A percentile compares a stretch with the other conserved stretches of the same genome.
These are phyloP conservation scores for Macrocystidia cucumis DNA, from an alignment of 1,284 basidiomycete genomes.

Conservation along the genomic window DNA sequence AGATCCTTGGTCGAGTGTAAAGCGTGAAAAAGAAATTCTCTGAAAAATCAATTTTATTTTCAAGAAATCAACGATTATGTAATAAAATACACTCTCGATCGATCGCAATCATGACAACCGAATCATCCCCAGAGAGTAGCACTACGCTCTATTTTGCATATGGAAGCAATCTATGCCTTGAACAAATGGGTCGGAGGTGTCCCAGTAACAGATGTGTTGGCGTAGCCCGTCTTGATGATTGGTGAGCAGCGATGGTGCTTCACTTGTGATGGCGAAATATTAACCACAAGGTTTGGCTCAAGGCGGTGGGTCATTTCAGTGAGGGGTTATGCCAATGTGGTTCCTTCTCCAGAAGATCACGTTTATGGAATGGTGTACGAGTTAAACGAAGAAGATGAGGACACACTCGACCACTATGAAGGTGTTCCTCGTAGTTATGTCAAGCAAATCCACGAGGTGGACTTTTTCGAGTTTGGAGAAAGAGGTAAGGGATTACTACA, in stretches of 20 bases:
- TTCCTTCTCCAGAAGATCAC: constrained; percentile 25
- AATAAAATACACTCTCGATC: too few relatives aligned
- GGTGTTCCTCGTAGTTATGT: constrained; percentile 22
- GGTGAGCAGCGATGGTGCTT: constrained; percentile 23
- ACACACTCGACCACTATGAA: constrained; percentile 24
- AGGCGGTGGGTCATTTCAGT: constrained; percentile 40
- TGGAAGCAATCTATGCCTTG: constrained; percentile 39
- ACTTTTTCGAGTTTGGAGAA: constrained; percentile 8
- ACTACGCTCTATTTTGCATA: constrained; percentile 35
- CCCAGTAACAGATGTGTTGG: constrained; percentile 32
- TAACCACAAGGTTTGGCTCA: not conserved
- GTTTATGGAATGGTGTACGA: constrained; percentile 37
- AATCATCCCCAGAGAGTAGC: too few relatives aligned
- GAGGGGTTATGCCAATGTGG: constrained; percentile 33
- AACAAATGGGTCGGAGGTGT: constrained; percentile 38
- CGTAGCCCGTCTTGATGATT: constrained; percentile 26
- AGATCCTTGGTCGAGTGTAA: constrained; percentile 63
- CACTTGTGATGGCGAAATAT: not conserved
- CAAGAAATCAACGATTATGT: too few relatives aligned
- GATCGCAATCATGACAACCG: too few relatives aligned
- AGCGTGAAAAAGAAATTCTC: too few relatives aligned
- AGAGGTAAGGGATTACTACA: constrained; percentile 9
- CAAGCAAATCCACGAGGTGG: constrained; percentile 18
- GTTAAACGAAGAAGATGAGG: constrained; percentile 24
- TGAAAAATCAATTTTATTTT: too few relatives aligned